Evolutionary conservation across 2,329 filamentous ascomycete genomes (phyloP).

Genomic region (Aspergillus quadricinctus): DNA sequence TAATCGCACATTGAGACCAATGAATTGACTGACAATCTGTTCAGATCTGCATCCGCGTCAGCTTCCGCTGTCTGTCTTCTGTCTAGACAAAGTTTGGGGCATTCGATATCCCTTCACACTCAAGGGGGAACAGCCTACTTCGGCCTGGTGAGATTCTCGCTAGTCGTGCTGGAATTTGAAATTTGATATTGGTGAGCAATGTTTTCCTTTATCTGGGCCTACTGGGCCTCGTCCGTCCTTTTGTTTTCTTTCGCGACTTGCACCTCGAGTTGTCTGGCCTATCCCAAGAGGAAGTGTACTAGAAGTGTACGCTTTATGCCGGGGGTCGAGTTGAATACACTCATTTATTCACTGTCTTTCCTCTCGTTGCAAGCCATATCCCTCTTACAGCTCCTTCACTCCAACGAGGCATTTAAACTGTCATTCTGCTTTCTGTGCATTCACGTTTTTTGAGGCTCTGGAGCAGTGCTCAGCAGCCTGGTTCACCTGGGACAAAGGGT

Average conservation of each 20-base stretch:
- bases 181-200: slow-evolving; percentile 11
- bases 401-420: background rate
- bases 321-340: background rate
- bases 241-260: background rate
- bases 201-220: slow-evolving; percentile 8
- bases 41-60: slow-evolving; percentile 16
- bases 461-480: background rate
- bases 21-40: slow-evolving; percentile 7
- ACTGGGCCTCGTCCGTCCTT: background rate
- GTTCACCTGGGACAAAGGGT: background rate
- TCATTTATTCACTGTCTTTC: background rate
- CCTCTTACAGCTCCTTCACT: background rate
- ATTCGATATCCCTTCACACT: slow-evolving; percentile 9
- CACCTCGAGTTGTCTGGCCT: background rate
- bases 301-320: background rate
- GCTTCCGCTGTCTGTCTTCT: slow-evolving; percentile 7
- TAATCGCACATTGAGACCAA: slow-evolving; percentile 9
- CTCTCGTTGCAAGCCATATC: background rate
- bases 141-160: slow-evolving; percentile 12
- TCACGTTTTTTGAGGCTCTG: no score
- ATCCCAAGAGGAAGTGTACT: background rate
- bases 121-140: slow-evolving; percentile 8
- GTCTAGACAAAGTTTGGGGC: slow-evolving; percentile 5
- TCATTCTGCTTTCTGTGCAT: background rate
- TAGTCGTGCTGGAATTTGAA: slow-evolving; percentile 12